Percentiles rank a stretch among this genome's conserved stretches.
phyloP scores from a whole-genome alignment of 208 protist species.

The Naegleria fowleri region DNA sequence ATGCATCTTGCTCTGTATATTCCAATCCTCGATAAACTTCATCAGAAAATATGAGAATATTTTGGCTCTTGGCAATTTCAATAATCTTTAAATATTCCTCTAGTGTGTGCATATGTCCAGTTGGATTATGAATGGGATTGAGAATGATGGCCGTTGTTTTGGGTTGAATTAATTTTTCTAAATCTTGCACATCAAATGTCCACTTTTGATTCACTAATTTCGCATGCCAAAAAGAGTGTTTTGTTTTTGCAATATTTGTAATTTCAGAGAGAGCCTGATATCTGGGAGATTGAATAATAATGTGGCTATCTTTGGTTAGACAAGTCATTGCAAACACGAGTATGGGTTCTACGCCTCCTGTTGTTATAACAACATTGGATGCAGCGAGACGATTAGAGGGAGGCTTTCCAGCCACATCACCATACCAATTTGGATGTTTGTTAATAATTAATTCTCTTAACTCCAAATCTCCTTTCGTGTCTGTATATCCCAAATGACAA shows the following conservation, averaged over 20 bases:
- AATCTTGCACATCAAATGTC: neutral
- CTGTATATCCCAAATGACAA: slow-evolving; percentile 33
- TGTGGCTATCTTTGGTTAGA: slow-evolving; percentile 10
- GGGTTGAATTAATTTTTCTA: neutral
- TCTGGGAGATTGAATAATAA: slow-evolving; percentile 28
- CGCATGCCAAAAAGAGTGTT: slow-evolving; percentile 15
- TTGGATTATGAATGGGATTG: slow-evolving; percentile 35
- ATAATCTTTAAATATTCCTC: slow-evolving; percentile 25
- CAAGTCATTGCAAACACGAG: slow-evolving; percentile 23
- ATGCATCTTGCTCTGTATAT: neutral
- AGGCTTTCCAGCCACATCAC: neutral
- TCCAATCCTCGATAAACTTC: slow-evolving; percentile 38
- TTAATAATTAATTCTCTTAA: slow-evolving; percentile 18
- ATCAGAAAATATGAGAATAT: slow-evolving; percentile 32
- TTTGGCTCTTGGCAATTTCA: neutral
- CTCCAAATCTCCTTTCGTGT: slow-evolving; percentile 21
- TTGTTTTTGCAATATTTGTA: neutral
- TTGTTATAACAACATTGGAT: slow-evolving; percentile 3
- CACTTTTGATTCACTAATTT: neutral
- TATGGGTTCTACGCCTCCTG: slow-evolving; percentile 36
- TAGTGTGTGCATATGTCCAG: slow-evolving; percentile 23
- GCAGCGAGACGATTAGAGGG: neutral
- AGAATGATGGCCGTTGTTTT: slow-evolving; percentile 32
- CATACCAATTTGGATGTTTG: neutral
- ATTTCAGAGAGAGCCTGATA: slow-evolving; percentile 36